Conservation (phyloP, 1,284 basidiomycete genomes). For the Moesziomyces sp. region DNA sequence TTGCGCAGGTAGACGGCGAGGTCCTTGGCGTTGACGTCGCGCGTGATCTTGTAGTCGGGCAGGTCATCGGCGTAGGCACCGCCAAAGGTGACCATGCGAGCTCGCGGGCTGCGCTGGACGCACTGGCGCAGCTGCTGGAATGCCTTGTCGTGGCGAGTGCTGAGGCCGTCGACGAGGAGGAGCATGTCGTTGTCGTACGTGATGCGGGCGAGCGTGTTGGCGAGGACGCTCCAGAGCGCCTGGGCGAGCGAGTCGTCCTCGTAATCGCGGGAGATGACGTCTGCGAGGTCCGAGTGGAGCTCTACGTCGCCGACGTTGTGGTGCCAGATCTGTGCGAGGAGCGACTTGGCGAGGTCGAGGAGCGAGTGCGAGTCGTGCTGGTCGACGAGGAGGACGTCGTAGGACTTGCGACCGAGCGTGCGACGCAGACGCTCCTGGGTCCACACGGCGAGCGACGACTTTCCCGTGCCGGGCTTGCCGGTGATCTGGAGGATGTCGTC, state of each 20-base stretch:
- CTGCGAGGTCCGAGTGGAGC: constrained; percentile 3
- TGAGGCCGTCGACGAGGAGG: constrained; percentile 5
- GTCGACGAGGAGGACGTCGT: constrained; percentile 8
- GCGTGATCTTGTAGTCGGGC: constrained; percentile 18
- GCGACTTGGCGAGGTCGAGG: constrained; percentile 1
- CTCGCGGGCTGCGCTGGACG: background rate
- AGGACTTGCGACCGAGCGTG: constrained; percentile 5
- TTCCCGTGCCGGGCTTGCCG: constrained; percentile 1
- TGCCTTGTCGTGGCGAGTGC: constrained; percentile 2
- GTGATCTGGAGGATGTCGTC: constrained; percentile 6
- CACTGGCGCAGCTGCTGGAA: constrained; percentile 1
- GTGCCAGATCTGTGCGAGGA: constrained; percentile 2
- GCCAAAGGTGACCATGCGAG: constrained; percentile 7
- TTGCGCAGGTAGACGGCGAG: constrained; percentile 28
- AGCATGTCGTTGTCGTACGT: background rate
- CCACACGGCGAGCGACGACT: constrained; percentile 6
- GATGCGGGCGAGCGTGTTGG: background rate
- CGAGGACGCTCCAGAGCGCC: no score
- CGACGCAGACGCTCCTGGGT: constrained; percentile 2
- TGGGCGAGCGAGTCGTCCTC: background rate
- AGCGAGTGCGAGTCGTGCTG: constrained; percentile 3
- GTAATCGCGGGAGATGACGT: background rate
- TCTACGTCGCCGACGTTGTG: constrained; percentile 2
- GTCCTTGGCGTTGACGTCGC: constrained; percentile 23
- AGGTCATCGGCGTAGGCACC: constrained; percentile 20